Percentiles rank a stretch among this genome's conserved stretches.
Evolutionary conservation across 2,329 filamentous ascomycete genomes (phyloP).

Genomic region (Fusarium oligoseptatum): DNA sequence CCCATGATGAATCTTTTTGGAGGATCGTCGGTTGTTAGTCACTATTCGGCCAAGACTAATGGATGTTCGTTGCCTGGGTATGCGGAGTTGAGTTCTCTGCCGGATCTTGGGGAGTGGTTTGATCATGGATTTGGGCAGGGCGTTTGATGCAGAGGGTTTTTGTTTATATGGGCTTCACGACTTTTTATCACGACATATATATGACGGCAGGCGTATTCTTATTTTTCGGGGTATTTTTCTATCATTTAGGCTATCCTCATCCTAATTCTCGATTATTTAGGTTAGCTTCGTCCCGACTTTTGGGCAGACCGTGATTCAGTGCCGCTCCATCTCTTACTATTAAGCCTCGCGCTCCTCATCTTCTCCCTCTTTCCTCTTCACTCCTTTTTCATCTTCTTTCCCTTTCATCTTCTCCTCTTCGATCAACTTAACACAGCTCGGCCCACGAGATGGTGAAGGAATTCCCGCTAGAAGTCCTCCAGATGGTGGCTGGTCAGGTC

Average conservation of each 20-base stretch:
- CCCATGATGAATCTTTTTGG: not conserved
- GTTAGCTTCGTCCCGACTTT: not conserved
- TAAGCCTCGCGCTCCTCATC: not conserved
- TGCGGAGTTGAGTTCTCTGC: conserved; percentile 20
- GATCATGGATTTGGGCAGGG: conserved; percentile 19
- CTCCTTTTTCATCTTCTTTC: not conserved
- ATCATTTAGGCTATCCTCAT: not conserved
- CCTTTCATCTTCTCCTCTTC: not conserved
- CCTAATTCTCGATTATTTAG: not conserved
- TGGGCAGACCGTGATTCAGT: not conserved
- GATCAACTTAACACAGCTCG: not conserved
- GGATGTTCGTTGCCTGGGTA: conserved; percentile 4
- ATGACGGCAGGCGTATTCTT: not conserved
- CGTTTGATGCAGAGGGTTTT: not conserved
- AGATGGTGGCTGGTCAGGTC: not conserved
- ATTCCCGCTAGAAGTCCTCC: not conserved
- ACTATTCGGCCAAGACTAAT: not conserved
- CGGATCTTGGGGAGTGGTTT: conserved; percentile 29
- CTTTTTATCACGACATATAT: not conserved
- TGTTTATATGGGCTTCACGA: not conserved
- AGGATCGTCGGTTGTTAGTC: not conserved
- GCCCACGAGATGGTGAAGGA: not conserved
- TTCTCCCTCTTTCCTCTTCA: not conserved
- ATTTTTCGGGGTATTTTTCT: no score
- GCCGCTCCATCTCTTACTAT: not conserved